Evolutionary conservation across 306 rosid species (phyloP).

Genomic region (Purshia tridentata): DNA sequence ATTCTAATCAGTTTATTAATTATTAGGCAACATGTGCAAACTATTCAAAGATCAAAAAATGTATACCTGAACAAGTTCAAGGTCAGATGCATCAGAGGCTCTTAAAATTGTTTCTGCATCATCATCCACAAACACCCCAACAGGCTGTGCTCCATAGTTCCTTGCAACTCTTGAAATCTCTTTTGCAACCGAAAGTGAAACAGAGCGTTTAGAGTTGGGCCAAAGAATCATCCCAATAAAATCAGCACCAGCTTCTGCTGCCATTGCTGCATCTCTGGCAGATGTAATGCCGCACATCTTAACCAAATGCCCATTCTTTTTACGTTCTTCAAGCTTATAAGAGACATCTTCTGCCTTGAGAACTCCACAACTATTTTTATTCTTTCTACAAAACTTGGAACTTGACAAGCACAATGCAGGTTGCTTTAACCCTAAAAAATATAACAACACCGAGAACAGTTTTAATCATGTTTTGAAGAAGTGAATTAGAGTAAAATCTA

Average conservation of each 20-base stretch:
- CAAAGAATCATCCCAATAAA: conserved; percentile 92
- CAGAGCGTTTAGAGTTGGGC: conserved; percentile 90
- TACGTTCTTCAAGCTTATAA: conserved; percentile 29
- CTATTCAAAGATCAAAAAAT: neutral
- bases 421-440: conserved; percentile 45
- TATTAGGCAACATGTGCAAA: neutral
- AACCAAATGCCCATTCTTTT: conserved; percentile 55
- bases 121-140: conserved; percentile 93
- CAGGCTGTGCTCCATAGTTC: conserved; percentile 75
- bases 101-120: conserved; percentile 65
- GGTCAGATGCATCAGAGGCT: conserved; percentile 61
- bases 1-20: conserved; percentile 16
- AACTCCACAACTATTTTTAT: conserved; percentile 42
- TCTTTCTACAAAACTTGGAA: conserved; percentile 28
- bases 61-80: conserved; percentile 80
- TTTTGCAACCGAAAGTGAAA: conserved; percentile 76
- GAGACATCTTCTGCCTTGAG: conserved; percentile 36
- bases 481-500: neutral
- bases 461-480: neutral
- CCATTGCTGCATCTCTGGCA: conserved; percentile 84
- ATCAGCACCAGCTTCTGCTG: conserved; percentile 95
- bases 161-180: conserved; percentile 88
- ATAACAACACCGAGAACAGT: neutral
- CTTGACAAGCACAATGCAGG: conserved; percentile 37
- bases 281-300: conserved; percentile 98